Evolutionary conservation across 139 green algal genomes (phyloP), one percentile per base, ranked within the genome.

Genomic region (Nannochloris sp.): DNA sequence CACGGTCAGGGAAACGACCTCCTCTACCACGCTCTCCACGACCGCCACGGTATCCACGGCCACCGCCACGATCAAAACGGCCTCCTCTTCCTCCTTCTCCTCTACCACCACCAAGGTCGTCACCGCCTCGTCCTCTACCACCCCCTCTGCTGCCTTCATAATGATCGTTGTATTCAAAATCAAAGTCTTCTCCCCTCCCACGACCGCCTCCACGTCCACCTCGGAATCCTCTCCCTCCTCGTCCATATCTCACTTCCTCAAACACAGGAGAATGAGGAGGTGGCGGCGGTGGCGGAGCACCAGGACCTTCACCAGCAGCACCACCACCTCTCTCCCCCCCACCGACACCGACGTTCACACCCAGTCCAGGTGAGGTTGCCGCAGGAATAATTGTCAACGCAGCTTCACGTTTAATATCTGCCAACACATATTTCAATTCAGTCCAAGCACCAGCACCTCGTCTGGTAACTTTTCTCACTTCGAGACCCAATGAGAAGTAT

Each of bases 391-490:
- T 15, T 6, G 45, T 32, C 58, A 68, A 35, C n/a, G 67, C 60
- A 29, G 68, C 68, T 59, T 75, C 60, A 4, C 51, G 27, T 29
- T 37, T 46, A 23, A 73, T 42, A 37, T 77, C 70, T 6, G 25
- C 53, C 31, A 67, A n/a, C 31, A 72, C 70, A 8, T 36, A 38
- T 23, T 73, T 58, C 56, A 77, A 45, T 14, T 19, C 10, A 30
- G 6, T 44, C 71, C 71, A 77, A 27, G 45, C 7, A 0, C n/a
- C 24, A 13, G 4, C 39, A 13, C 64, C 64, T 24, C 51, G 36
- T 35, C 37, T 53, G 23, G 30, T 65, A 30, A 73, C 57, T 29
- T 62, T 58, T n/a, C 71, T 59, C 12, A 77, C 65, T 23, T 60
- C 23, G 30, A 73, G 35, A 19, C 13, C 31, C 6, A 42, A 45